A percentile compares a stretch with the other conserved stretches of the same genome.
Evolutionary conservation across 805 yeast species (phyloP).

Genomic region (Candida suzukii): DNA sequence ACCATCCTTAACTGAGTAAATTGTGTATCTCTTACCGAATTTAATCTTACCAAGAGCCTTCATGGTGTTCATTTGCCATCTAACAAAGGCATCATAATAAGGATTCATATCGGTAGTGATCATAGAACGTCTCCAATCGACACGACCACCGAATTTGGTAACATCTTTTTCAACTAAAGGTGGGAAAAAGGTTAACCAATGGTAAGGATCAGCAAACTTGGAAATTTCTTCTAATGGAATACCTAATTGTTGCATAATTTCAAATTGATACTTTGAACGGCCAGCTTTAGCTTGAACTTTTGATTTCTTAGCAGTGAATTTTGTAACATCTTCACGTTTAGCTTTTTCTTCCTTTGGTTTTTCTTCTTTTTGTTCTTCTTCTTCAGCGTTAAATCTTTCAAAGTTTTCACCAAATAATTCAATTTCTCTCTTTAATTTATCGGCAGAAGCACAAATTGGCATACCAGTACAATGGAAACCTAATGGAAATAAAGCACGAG

Average conservation of each 20-base stretch:
- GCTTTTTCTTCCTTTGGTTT: slow-evolving; percentile 21
- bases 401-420: slow-evolving; percentile 86
- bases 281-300: slow-evolving; percentile 94
- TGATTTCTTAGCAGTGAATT: slow-evolving; percentile 87
- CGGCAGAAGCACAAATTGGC: slow-evolving; percentile 96
- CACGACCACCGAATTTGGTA: slow-evolving; percentile 77
- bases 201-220: slow-evolving; percentile 84
- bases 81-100: slow-evolving; percentile 87
- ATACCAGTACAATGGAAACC: slow-evolving; percentile 99
- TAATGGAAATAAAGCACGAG: slow-evolving; percentile 85
- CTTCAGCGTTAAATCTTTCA: slow-evolving; percentile 56
- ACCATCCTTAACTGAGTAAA: slow-evolving; percentile 95
- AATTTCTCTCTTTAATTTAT: slow-evolving; percentile 86
- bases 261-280: slow-evolving; percentile 88
- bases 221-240: slow-evolving; percentile 75
- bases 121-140: slow-evolving; percentile 96
- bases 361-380: slow-evolving; percentile 36
- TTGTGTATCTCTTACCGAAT: slow-evolving; percentile 97
- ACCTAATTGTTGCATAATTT: slow-evolving; percentile 93
- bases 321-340: slow-evolving; percentile 72
- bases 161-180: slow-evolving; percentile 81
- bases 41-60: slow-evolving; percentile 85
- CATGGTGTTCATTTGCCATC: slow-evolving; percentile 93
- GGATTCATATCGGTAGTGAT: slow-evolving; percentile 94
- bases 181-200: slow-evolving; percentile 92